phyloP scores from a whole-genome alignment of 805 yeast species.

The Schwanniomyces yamadae region DNA sequence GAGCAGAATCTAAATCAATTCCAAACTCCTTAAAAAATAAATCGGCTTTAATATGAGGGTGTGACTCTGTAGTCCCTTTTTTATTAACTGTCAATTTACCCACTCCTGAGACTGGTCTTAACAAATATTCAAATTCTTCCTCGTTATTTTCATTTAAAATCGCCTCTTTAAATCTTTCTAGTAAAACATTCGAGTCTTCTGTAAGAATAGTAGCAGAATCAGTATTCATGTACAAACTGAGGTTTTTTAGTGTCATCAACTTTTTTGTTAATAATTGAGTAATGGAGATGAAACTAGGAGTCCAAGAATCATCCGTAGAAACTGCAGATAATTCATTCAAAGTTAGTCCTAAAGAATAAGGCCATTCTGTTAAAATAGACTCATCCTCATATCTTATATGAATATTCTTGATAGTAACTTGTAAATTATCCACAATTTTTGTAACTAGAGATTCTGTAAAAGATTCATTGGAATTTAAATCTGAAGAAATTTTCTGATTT shows the following conservation, averaged over 20 bases:
- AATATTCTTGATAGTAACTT: slow-evolving; percentile 84
- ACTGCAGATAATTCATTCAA: slow-evolving; percentile 87
- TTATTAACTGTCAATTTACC: slow-evolving; percentile 85
- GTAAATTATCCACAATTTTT: slow-evolving; percentile 89
- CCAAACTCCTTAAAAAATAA: slow-evolving; percentile 86
- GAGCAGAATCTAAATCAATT: slow-evolving; percentile 79
- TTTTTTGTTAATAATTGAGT: slow-evolving; percentile 69
- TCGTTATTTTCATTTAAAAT: slow-evolving; percentile 29
- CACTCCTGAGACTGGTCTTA: slow-evolving; percentile 85
- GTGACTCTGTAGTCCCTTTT: slow-evolving; percentile 62
- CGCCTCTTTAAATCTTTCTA: slow-evolving; percentile 47
- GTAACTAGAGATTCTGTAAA: slow-evolving; percentile 86
- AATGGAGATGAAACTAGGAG: slow-evolving; percentile 77
- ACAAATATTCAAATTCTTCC: slow-evolving; percentile 49
- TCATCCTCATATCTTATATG: slow-evolving; percentile 91
- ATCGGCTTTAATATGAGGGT: slow-evolving; percentile 72
- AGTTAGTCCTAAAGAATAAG: slow-evolving; percentile 81
- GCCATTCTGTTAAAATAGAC: slow-evolving; percentile 63
- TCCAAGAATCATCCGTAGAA: slow-evolving; percentile 83
- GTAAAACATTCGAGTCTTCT: slow-evolving; percentile 48
- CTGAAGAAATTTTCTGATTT: slow-evolving; percentile 27
- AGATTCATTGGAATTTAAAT: slow-evolving; percentile 61
- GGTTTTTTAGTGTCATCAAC: slow-evolving; percentile 66
- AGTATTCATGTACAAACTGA: slow-evolving; percentile 85
- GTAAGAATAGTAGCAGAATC: slow-evolving; percentile 49